Base-by-base conservation (phyloP, 139 green algal species). In the Chlorella ohadii region DNA sequence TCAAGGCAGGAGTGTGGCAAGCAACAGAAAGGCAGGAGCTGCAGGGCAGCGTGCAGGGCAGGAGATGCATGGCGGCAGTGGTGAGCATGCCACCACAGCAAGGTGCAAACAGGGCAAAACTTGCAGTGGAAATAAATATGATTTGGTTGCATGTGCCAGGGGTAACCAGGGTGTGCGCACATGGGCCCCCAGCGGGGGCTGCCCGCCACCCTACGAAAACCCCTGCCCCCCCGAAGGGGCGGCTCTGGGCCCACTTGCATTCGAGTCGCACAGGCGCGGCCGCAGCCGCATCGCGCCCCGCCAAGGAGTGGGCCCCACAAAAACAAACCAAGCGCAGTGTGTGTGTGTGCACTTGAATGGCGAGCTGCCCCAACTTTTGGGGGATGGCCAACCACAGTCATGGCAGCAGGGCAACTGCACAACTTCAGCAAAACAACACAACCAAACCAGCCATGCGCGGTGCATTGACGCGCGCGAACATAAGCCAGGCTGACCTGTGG, bases 181-280 rank as follows among this genome's bases (percentile, higher is more conserved):
- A 85, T 17, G 11, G 36, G 61, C 70, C 39, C 38, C 36, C 51
- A 59, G 51, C 19, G 22, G 47, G 56, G 70, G 80, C 68, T 28
- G 66, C 56, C 80, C 70, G 70, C 66, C 74, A 59, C 34, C 86
- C 81, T 87, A 89, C 86, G 86, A 89, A 87, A 85, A 68, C 63
- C 86, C 85, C 63, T 23, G 67, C 70, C 64, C 74, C 76, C 76
- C 19, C 76, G 27, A 22, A 41, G 38, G 55, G 64, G 67, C 47
- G 36, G 56, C 34, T 89, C 6, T 89, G 64, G 86, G 79, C 86
- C 72, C 79, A 87, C 63, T 79, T 87, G 86, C 86, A 89, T 89
- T 89, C 80, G 86, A 89, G 86, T 89, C 86, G 81, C 61, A 47
- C 78, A 89, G 84, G 41, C 65, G 63, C 74, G 28, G 63, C 25